A percentile compares a stretch with the other conserved stretches of the same genome.
phyloP scores from a whole-genome alignment of 2,329 filamentous ascomycete genomes.

The Scortechinia acanthostroma region DNA sequence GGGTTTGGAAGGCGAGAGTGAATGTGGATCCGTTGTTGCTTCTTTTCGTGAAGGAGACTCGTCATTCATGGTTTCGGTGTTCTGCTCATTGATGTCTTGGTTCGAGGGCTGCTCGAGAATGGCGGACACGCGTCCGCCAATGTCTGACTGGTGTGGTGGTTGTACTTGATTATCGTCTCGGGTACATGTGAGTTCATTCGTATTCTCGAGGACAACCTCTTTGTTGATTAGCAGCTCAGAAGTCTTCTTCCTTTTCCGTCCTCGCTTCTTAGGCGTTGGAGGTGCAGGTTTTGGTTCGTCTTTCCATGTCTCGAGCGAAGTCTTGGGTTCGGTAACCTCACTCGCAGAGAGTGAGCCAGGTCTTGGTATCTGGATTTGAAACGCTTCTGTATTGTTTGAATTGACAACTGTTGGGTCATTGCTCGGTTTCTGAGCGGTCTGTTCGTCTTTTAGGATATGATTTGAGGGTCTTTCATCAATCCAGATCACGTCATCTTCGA shows the following conservation, averaged over 20 bases:
- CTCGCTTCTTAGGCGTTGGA: constrained; percentile 28
- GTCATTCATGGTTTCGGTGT: background rate
- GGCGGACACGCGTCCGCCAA: background rate
- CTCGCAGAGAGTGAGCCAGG: background rate
- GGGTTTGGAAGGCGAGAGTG: too few species aligned
- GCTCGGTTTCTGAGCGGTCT: too few species aligned
- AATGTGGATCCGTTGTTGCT: background rate
- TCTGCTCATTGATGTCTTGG: background rate
- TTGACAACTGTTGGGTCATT: too few species aligned
- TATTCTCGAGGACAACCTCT: constrained; percentile 3
- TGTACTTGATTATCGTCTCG: background rate
- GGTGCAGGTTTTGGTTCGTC: too few species aligned
- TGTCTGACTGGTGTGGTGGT: too few species aligned
- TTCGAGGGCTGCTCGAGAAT: background rate
- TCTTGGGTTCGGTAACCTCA: constrained; percentile 6
- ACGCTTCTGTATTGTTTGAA: too few species aligned
- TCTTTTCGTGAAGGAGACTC: constrained; percentile 4
- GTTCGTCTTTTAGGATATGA: too few species aligned
- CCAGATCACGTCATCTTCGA: constrained; percentile 31
- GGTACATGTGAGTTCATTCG: background rate
- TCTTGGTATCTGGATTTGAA: too few species aligned
- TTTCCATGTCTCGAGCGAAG: constrained; percentile 3
- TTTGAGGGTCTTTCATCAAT: constrained; percentile 15
- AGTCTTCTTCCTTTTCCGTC: constrained; percentile 27
- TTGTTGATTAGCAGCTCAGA: constrained; percentile 10